A percentile compares a stretch with the other conserved stretches of the same genome.
phyloP scores from a whole-genome alignment of 371 early-diverging fungal species.

The Apophysomyces trapeziformis region DNA sequence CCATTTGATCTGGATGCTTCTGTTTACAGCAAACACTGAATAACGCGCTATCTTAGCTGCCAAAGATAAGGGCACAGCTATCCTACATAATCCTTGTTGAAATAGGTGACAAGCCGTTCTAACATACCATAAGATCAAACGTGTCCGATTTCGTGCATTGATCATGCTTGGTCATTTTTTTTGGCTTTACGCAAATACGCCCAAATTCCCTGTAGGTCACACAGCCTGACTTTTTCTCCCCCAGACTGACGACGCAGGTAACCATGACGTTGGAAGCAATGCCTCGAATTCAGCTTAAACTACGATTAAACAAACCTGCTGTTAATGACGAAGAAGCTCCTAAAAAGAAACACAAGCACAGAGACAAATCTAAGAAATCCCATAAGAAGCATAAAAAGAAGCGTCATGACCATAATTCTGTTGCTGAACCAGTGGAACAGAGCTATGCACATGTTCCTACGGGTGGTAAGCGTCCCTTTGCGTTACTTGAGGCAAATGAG shows the following conservation, averaged over 20 bases:
- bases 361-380: constrained; percentile 24
- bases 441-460: constrained; percentile 18
- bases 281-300: constrained; percentile 39
- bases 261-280: constrained; percentile 2
- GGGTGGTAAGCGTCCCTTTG: constrained; percentile 36
- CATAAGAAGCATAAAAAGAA: constrained; percentile 46
- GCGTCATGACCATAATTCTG: constrained; percentile 19
- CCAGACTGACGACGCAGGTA: neutral
- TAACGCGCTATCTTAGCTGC: too few relatives aligned
- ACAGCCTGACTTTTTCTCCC: constrained; percentile 5
- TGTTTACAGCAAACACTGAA: too few relatives aligned
- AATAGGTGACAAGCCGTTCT: too few relatives aligned
- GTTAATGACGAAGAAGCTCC: constrained; percentile 18
- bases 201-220: neutral
- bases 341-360: constrained; percentile 45
- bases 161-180: neutral
- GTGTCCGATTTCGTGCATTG: too few relatives aligned
- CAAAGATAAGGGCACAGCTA: too few relatives aligned
- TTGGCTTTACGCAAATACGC: neutral
- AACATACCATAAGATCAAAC: too few relatives aligned
- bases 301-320: constrained; percentile 34
- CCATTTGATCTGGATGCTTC: too few relatives aligned
- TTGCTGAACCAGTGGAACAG: constrained; percentile 13
- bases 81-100: too few relatives aligned
- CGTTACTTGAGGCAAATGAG: constrained; percentile 22